Evolutionary conservation across 306 rosid species (phyloP), one percentile per base, ranked within the genome.

Genomic region (Erythrophleum fordii): DNA sequence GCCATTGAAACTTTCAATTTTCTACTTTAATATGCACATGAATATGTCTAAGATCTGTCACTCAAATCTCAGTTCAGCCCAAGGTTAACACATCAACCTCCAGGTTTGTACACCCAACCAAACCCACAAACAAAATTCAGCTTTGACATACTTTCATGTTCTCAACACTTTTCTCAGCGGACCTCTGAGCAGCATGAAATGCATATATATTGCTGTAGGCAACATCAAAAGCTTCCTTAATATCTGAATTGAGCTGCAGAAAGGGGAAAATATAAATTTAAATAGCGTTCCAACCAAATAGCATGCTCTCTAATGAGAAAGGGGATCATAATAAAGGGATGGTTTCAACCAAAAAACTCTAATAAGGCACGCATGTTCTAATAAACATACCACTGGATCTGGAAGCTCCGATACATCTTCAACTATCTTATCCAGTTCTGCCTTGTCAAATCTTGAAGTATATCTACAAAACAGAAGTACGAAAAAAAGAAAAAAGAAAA

Each of bases 161-260:
- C 88, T 95, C 97, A 42, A 95, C 89, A 84, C 75, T 88, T 84
- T 51, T 89, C 77, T 91, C 97, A 29, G 80, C 81, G 18, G 97
- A 89, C 85, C 90, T 93, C 86, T 95, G 99, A 79, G 93, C 92
- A 80, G 87, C 88, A 89, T 93, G 99, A 85, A 95, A 93, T 23
- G 99, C 99, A 81, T 88, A 88, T 79, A 95, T 93, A 77, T 95
- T 95, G 85, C 90, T 88, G 81, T 93, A 93, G 59, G 97, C 97
- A 23, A 91, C 88, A 29, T 95, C 99, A 71, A 95, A 95, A 51
- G 99, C 99, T 88, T 93, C 97, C 88, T 69, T 84, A 48, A 91
- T 5, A 75, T 87, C 73, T 14, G 11, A 6, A 83, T 91, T 92
- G 83, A 95, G 94, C 98, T 95, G 92, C 80, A 85, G 64, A 77